Evolutionary conservation across 768 basidiomycete species (phyloP), one percentile per base, ranked within the genome.

Genomic region (Panellus pusillus): DNA sequence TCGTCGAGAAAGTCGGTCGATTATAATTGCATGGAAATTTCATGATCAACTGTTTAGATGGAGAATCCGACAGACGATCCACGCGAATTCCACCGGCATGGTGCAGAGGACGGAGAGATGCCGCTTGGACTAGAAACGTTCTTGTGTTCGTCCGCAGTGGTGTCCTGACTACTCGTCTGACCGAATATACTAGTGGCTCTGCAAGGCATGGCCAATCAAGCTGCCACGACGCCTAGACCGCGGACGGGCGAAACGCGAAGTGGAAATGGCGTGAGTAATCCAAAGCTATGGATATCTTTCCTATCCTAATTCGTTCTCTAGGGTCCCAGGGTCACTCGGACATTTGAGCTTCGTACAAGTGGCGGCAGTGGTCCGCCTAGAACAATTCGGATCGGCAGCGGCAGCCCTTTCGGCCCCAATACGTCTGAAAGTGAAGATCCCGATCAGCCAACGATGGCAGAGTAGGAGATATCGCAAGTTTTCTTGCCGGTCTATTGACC

Each of bases 21-120:
- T 52, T 40, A 11, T 45, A 31, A n/a, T 50, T 44, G 14, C 44
- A 17, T 45, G 24, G 28, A 6, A 44, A 32, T 24, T 35, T 14
- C 35, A 35, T 50, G 31, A 46, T 50, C 43, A 19, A 49, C 38
- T 41, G 31, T 12, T 41, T 67, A 92, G 90, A 83, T 92, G 65
- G 90, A 92, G 67, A 79, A 89, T 67, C 74, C 83, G 19, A 64
- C 71, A 45, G 87, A 92, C 63, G 89, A 92, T 72, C 91, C 91
- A 28, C 85, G 91, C 43, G 71, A 77, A 37, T 90, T 87, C 65
- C 77, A 79, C 35, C 70, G 70, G 48, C 66, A 49, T 20, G 69
- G 64, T 39, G 68, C 60, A 27, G 70, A 68, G 36, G 68, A 57
- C 32, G 52, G 47, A 17, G 65, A 69, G n/a, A 7, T 72, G 8